Conservation (phyloP, 192 early-diverging fungal genomes). For the Cetraspora pellucida region DNA sequence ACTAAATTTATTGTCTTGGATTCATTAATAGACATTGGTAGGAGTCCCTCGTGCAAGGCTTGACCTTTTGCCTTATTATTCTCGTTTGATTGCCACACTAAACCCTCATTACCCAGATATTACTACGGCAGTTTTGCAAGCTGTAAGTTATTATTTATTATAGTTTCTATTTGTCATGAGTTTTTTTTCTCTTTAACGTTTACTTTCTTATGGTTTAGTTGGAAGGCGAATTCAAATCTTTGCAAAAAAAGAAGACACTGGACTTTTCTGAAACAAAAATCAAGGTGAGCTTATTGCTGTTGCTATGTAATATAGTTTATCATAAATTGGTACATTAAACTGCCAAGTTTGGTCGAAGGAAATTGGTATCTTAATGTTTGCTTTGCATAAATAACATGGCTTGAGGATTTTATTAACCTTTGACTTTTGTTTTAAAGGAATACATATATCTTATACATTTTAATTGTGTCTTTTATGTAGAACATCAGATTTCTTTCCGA, state of each 20-base stretch:
- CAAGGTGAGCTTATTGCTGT: conserved; percentile 52
- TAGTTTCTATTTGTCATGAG: neutral
- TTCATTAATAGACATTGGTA: conserved; percentile 54
- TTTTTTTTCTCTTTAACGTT: conserved; percentile 3
- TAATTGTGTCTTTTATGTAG: conserved; percentile 9
- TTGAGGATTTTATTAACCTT: no score
- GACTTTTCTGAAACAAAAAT: conserved; percentile 74
- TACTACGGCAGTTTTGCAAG: conserved; percentile 66
- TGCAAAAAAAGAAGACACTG: conserved; percentile 72
- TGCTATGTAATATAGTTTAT: neutral
- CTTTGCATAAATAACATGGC: no score
- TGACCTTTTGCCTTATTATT: conserved; percentile 89
- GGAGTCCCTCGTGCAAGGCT: conserved; percentile 79
- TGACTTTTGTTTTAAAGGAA: neutral
- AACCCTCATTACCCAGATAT: conserved; percentile 88
- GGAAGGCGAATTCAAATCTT: conserved; percentile 69
- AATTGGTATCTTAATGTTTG: neutral
- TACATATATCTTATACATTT: no score
- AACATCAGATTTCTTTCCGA: conserved; percentile 88
- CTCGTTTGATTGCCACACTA: conserved; percentile 86
- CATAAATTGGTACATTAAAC: no score
- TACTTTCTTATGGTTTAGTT: conserved; percentile 50
- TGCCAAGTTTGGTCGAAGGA: neutral
- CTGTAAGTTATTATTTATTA: conserved; percentile 44
- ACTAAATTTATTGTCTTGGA: neutral